Base-by-base conservation (phyloP, 2,329 filamentous ascomycete species). In the Lasiodiplodia citricola region DNA sequence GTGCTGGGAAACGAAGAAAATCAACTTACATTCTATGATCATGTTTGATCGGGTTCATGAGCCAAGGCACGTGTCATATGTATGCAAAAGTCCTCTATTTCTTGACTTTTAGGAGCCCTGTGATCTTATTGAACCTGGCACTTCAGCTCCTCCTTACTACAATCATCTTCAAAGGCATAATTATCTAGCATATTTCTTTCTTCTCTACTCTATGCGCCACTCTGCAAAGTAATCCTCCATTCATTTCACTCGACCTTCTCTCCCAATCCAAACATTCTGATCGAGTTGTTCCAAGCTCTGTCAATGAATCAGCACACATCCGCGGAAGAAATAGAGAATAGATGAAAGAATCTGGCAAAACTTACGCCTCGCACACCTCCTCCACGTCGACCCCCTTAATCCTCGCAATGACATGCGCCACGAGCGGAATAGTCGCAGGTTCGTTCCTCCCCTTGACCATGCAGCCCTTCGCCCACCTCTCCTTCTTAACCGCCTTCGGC, bases 401-500 rank as follows among this genome's bases (percentile, higher is more conserved):
- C 52, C 87, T 89, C 1, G 96, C 95, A 72, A 99, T 90, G 64
- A 95, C 92, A 78, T 91, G 90, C n/a, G 93, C 96, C 16, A 99
- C 92, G 66, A 91, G 89, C 72, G 91, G 89, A 72, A 99, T 97
- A 66, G 88, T 91, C 74, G 91, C 94, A 11, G 95, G 93, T 80
- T 99, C 96, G 77, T 99, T 99, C 70, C 96, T 88, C 0, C 95
- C 93, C 82, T 98, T 99, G 66, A 99, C 88, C 92, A 97, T 95
- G 51, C 86, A 86, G 0, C 94, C 95, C 74, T 92, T 89, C 55
- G 88, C 87, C 91, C 94, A 99, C 79, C 92, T 97, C 82, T 99
- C 96, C 82, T 97, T 98, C 85, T 98, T 99, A 37, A 97, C 91
- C 4, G 90, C 86, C 80, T 92, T 96, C 73, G 91, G 96, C 41